A percentile compares a stretch with the other conserved stretches of the same genome.
These are phyloP conservation scores for Exophiala calicioides DNA, from an alignment of 2,329 filamentous ascomycete genomes.

Conservation along the genomic window DNA sequence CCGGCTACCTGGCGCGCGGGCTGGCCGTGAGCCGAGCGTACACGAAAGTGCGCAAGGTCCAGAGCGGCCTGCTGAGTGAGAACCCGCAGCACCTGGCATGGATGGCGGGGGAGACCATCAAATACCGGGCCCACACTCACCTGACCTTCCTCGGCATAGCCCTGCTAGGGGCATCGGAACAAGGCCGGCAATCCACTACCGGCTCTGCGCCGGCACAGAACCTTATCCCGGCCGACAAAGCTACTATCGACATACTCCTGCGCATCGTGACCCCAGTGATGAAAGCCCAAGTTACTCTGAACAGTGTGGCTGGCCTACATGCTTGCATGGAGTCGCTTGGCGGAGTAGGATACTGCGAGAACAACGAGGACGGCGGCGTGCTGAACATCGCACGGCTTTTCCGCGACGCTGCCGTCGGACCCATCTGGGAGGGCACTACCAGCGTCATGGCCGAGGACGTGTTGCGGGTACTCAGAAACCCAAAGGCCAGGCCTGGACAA, in stretches of 20 bases:
- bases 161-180: conserved; percentile 39
- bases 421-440: conserved; percentile 72
- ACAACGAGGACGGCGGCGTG: conserved; percentile 52
- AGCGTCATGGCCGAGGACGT: conserved; percentile 52
- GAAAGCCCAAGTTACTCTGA: conserved; percentile 34
- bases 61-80: conserved; percentile 40
- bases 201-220: conserved; percentile 17
- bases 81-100: conserved; percentile 42
- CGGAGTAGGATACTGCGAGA: conserved; percentile 38
- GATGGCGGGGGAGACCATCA: conserved; percentile 35
- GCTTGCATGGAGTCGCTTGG: conserved; percentile 38
- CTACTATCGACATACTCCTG: conserved; percentile 32
- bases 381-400: conserved; percentile 67
- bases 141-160: conserved; percentile 34
- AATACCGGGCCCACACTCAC: conserved; percentile 23
- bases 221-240: conserved; percentile 30
- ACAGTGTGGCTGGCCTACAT: conserved; percentile 23
- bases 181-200: conserved; percentile 28
- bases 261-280: conserved; percentile 38
- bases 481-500: conserved; percentile 2
- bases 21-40: conserved; percentile 45
- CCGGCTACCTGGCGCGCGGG: conserved; percentile 42
- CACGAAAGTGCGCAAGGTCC: conserved; percentile 41
- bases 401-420: conserved; percentile 63
- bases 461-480: conserved; percentile 20